Evolutionary conservation across 352 stramenopile species (phyloP).

Genomic region (Pythium guiyangense): DNA sequence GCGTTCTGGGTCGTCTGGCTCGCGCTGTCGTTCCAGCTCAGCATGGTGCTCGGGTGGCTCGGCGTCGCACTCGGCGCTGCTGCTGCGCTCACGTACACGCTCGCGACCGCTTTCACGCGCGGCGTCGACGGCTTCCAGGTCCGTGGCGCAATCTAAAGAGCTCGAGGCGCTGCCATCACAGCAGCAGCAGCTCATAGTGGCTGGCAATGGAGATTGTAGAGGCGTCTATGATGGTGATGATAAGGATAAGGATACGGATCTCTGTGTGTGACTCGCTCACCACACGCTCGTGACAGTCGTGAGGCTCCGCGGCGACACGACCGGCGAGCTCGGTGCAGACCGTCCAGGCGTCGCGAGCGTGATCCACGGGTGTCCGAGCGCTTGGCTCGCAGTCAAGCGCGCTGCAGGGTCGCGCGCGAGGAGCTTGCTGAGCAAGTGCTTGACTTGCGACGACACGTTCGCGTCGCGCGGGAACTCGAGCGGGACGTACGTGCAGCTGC

Average conservation of each 20-base stretch:
- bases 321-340: slow-evolving; percentile 34
- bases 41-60: slow-evolving; percentile 21
- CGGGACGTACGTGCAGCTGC: slow-evolving; percentile 49
- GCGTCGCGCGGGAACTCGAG: slow-evolving; percentile 48
- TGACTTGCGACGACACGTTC: slow-evolving; percentile 35
- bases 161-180: neutral
- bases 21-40: slow-evolving; percentile 20
- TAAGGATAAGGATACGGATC: slow-evolving; percentile 1
- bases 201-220: neutral
- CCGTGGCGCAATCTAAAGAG: neutral
- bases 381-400: slow-evolving; percentile 74
- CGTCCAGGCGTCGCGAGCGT: slow-evolving; percentile 24
- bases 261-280: too few relatives aligned
- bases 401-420: slow-evolving; percentile 62
- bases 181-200: too few relatives aligned
- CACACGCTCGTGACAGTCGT: slow-evolving; percentile 3
- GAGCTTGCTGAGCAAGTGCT: slow-evolving; percentile 67
- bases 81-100: slow-evolving; percentile 26
- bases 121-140: slow-evolving; percentile 54
- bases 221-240: slow-evolving; percentile 1
- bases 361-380: slow-evolving; percentile 85
- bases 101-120: slow-evolving; percentile 27
- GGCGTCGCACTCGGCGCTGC: slow-evolving; percentile 16
- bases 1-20: slow-evolving; percentile 55
- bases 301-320: slow-evolving; percentile 14